A percentile compares a stretch with the other conserved stretches of the same genome.
Conservation (phyloP, 2,329 filamentous ascomycete genomes). For the Macroventuria anomochaeta region DNA sequence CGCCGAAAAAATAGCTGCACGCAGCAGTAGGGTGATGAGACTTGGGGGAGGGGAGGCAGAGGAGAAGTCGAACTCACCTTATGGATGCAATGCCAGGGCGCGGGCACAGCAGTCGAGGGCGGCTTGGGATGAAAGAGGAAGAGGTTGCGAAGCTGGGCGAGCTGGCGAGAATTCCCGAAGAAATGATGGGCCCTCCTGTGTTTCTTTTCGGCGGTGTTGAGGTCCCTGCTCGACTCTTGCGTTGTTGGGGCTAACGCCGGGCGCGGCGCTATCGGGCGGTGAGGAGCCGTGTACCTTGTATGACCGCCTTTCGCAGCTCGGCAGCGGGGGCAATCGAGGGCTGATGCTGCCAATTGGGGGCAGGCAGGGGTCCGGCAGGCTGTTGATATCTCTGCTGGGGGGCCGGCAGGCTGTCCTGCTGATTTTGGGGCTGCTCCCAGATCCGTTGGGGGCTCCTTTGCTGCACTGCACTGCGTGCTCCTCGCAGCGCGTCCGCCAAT, state of each 20-base stretch:
- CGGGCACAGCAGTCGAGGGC: constrained; percentile 23
- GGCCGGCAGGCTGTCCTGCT: not conserved
- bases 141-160: constrained; percentile 34
- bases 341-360: not conserved
- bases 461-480: not conserved
- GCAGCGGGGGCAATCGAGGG: constrained; percentile 1
- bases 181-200: constrained; percentile 30
- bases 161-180: constrained; percentile 32
- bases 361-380: not conserved
- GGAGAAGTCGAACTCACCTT: constrained; percentile 33
- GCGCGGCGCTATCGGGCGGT: constrained; percentile 18
- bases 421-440: not conserved
- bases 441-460: not conserved
- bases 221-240: constrained; percentile 35
- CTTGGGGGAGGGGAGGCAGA: constrained; percentile 7
- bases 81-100: constrained; percentile 29
- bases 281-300: constrained; percentile 14
- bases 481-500: not conserved
- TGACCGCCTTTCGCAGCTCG: constrained; percentile 3
- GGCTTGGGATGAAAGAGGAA: constrained; percentile 35
- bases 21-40: constrained; percentile 20
- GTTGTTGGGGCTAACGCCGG: constrained; percentile 20
- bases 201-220: constrained; percentile 39
- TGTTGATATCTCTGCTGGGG: constrained; percentile 16
- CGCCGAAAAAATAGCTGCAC: constrained; percentile 29